Base-by-base conservation (phyloP, 1,139 yeast species). In the Yamadazyma taylorii region DNA sequence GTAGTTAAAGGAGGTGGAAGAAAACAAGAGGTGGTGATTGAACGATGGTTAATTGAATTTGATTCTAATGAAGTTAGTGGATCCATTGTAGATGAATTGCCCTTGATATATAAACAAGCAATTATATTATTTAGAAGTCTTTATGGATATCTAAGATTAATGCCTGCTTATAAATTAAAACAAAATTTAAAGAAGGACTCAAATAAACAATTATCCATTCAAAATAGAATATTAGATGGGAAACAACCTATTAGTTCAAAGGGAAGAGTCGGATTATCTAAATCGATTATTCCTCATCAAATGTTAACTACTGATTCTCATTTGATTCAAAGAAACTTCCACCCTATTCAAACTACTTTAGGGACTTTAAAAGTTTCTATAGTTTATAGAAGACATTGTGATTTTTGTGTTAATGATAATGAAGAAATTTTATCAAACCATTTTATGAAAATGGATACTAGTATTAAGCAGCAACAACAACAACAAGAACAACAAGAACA, bases 21-120 rank as follows among this genome's bases (percentile, higher is more conserved):
- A 53, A 83, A 82, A 51, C 69, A 79, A 11, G 97, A 90, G 58
- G 78, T 92, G 13, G 96, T 92, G 2, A 63, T 92, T 40, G 98
- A 92, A 56, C 71, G 98, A 41, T 92, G 98, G 98, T 68, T 88
- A 17, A 66, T 92, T 26, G 96, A 89, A 57, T 77, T 89, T 45
- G 90, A 83, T 49, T 56, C 56, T 34, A 53, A 42, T 37, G 60
- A 50, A 17, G 56, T 57, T 7, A 48, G 60, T 13, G 66, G 64
- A 11, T 50, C 57, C 9, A 44, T 56, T 1, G 48, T 58, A 3
- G 73, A 64, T 36, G 90, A 85, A 41, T 66, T 85, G 17, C 88
- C 94, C 0, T 60, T 72, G 19, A 75, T 85, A 12, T 86, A 87
- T 64, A 86, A 85, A 53, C 85, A 83, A 50, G 78, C 92, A 23